These are phyloP conservation scores for Tolypocladium endophyticum DNA, from an alignment of 2,329 filamentous ascomycete species.

Conservation along the genomic window DNA sequence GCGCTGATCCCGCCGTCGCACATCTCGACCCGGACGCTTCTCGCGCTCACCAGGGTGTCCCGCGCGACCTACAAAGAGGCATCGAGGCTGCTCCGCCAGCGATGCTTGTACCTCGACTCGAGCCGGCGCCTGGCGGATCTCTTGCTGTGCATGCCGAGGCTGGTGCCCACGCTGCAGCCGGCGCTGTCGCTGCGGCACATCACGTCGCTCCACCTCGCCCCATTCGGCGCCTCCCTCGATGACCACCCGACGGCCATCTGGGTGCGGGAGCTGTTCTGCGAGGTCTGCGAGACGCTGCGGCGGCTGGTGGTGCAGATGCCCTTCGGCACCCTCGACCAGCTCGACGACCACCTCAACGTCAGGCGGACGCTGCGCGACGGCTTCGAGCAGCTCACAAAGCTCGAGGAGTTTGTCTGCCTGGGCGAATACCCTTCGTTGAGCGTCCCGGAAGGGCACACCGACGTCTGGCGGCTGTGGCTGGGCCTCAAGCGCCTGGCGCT, in stretches of 20 bases:
- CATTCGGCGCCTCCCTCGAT: slow-evolving; percentile 24
- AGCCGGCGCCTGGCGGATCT: slow-evolving; percentile 21
- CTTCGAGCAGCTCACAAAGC: slow-evolving; percentile 27
- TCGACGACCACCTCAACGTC: slow-evolving; percentile 29
- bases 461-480: slow-evolving; percentile 33
- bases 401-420: slow-evolving; percentile 38
- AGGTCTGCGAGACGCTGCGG: slow-evolving; percentile 26
- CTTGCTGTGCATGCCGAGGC: slow-evolving; percentile 21
- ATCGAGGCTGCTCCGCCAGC: slow-evolving; percentile 28
- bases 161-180: slow-evolving; percentile 17
- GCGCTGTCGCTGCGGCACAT: slow-evolving; percentile 20
- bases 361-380: slow-evolving; percentile 31
- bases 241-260: slow-evolving; percentile 27
- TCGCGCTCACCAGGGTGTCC: slow-evolving; percentile 32
- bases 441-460: slow-evolving; percentile 18
- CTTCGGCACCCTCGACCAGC: slow-evolving; percentile 29
- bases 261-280: slow-evolving; percentile 31
- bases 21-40: slow-evolving; percentile 29
- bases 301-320: slow-evolving; percentile 38
- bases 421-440: slow-evolving; percentile 33
- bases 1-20: slow-evolving; percentile 26
- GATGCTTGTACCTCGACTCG: slow-evolving; percentile 34
- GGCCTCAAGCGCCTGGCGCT: slow-evolving; percentile 30
- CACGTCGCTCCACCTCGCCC: slow-evolving; percentile 29
- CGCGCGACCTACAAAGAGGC: slow-evolving; percentile 29